Evolutionary conservation across 1,139 yeast species (phyloP).

Genomic region (Petasospora fabianii): DNA sequence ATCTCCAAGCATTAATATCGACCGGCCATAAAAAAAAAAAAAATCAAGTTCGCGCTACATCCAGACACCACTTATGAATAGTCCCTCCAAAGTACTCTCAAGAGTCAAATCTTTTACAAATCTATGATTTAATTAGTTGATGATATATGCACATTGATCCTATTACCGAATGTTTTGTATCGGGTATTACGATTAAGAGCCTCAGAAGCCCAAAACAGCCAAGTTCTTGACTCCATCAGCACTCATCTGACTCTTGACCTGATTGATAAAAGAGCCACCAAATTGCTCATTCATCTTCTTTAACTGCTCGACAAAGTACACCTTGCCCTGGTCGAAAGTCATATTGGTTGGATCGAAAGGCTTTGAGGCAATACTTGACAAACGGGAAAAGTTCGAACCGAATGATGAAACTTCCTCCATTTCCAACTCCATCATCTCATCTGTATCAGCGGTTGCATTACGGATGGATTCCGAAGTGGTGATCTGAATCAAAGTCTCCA

Average conservation of each 20-base stretch:
- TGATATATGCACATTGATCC: too few species aligned
- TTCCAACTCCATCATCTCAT: slow-evolving; percentile 35
- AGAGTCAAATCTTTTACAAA: too few species aligned
- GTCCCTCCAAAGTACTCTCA: too few species aligned
- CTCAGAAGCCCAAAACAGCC: slow-evolving; percentile 1
- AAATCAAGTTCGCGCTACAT: too few species aligned
- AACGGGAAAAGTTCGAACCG: slow-evolving; percentile 79
- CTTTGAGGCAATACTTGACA: slow-evolving; percentile 57
- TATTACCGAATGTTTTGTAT: too few species aligned
- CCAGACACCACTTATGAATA: too few species aligned
- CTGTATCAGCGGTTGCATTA: slow-evolving; percentile 31
- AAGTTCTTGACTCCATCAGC: slow-evolving; percentile 9
- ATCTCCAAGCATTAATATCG: too few species aligned
- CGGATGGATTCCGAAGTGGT: slow-evolving; percentile 32
- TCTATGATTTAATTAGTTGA: too few species aligned
- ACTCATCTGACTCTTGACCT: slow-evolving; percentile 33
- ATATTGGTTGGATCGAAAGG: slow-evolving; percentile 58
- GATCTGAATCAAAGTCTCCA: slow-evolving; percentile 51
- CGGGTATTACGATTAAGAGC: neutral
- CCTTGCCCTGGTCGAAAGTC: slow-evolving; percentile 43
- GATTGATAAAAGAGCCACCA: slow-evolving; percentile 27
- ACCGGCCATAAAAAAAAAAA: too few species aligned
- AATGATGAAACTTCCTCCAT: slow-evolving; percentile 51
- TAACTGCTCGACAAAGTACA: slow-evolving; percentile 35
- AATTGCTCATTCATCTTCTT: slow-evolving; percentile 28